phyloP scores from a whole-genome alignment of 2,329 filamentous ascomycete species.

The Lachnellula occidentalis region DNA sequence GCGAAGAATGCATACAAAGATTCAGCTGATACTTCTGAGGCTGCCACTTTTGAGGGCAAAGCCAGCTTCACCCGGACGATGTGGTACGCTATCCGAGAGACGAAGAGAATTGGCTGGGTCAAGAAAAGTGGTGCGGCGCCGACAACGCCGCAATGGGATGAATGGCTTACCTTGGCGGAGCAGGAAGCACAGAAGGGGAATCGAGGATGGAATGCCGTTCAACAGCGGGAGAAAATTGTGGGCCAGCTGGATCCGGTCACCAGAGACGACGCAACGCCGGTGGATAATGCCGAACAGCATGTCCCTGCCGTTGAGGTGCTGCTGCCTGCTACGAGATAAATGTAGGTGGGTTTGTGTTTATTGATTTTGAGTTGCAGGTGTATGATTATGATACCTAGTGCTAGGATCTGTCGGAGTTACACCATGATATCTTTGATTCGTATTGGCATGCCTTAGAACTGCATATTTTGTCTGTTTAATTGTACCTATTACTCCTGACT shows the following conservation, averaged over 20 bases:
- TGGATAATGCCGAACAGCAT: conserved; percentile 22
- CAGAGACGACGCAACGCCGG: conserved; percentile 1
- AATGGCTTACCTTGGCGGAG: conserved; percentile 48
- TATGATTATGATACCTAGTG: background rate
- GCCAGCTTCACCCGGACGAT: conserved; percentile 51
- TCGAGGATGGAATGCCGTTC: conserved; percentile 42
- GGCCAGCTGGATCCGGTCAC: conserved; percentile 15
- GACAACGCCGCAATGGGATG: conserved; percentile 45
- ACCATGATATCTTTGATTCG: background rate
- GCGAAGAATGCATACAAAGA: conserved; percentile 33
- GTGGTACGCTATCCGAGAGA: conserved; percentile 55
- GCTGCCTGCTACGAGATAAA: conserved; percentile 8
- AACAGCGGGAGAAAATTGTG: conserved; percentile 45
- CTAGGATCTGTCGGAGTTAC: background rate
- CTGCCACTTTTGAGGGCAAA: conserved; percentile 36
- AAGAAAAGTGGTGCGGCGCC: conserved; percentile 47
- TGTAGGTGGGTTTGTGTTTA: background rate
- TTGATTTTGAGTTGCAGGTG: background rate
- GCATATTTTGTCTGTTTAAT: background rate
- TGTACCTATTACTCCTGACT: background rate
- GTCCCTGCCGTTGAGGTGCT: conserved; percentile 24
- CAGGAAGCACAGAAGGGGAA: conserved; percentile 32
- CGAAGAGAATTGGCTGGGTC: conserved; percentile 48
- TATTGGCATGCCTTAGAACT: background rate
- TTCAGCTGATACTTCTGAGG: conserved; percentile 35